A percentile compares a stretch with the other conserved stretches of the same genome.
These are phyloP conservation scores for Rosa chinensis DNA, from an alignment of 306 rosid species.

Conservation along the genomic window DNA sequence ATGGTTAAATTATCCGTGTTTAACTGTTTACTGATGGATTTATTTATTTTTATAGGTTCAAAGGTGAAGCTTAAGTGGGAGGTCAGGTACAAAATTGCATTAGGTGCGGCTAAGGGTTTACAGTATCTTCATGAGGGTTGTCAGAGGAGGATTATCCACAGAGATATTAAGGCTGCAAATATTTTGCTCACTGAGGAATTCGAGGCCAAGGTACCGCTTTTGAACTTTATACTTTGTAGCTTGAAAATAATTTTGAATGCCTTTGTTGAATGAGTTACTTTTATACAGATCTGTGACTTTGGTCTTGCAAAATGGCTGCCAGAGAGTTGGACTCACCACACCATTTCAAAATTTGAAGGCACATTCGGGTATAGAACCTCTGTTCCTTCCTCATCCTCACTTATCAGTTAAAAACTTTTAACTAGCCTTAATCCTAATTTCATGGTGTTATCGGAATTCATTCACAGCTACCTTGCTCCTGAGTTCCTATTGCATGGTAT, in stretches of 20 bases:
- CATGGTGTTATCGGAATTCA: background rate
- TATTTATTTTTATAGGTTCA: conserved; percentile 42
- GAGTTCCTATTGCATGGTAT: conserved; percentile 90
- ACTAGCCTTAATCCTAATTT: background rate
- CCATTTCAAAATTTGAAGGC: conserved; percentile 84
- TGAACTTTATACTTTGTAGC: conserved; percentile 15
- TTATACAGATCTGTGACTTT: conserved; percentile 82
- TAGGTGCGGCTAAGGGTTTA: conserved; percentile 78
- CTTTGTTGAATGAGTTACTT: conserved; percentile 16
- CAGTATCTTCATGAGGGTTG: conserved; percentile 90
- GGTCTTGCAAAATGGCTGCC: conserved; percentile 99
- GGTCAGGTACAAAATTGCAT: conserved; percentile 75
- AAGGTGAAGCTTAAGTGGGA: conserved; percentile 76
- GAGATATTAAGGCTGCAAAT: conserved; percentile 97
- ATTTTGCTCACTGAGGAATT: conserved; percentile 77
- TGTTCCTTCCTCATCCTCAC: conserved; percentile 13
- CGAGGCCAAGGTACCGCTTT: conserved; percentile 74
- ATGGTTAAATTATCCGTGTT: background rate
- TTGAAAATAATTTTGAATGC: conserved; percentile 13
- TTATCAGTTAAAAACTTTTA: background rate
- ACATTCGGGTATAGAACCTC: conserved; percentile 79
- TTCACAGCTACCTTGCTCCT: conserved; percentile 83
- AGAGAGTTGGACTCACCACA: conserved; percentile 91
- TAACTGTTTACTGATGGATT: background rate
- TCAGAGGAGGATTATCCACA: conserved; percentile 90